These are phyloP conservation scores for Rubus idaeus DNA, from an alignment of 306 rosid species.

Conservation along the genomic window DNA sequence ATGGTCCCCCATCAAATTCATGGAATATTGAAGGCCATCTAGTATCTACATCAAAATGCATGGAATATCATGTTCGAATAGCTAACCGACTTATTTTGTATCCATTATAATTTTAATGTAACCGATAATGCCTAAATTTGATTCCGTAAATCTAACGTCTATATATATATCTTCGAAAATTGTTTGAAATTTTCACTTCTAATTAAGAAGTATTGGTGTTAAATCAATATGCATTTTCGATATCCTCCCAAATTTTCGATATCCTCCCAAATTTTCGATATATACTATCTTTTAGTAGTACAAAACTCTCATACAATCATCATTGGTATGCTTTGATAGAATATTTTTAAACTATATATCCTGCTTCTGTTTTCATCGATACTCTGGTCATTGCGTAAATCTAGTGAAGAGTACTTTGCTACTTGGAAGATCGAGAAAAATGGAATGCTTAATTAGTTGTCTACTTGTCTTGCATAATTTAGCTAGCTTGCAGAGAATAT, in stretches of 20 bases:
- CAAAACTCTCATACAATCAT: no score
- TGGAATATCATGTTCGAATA: background rate
- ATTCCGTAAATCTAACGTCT: no score
- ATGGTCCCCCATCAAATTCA: conserved; percentile 65
- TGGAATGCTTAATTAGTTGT: background rate
- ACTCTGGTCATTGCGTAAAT: background rate
- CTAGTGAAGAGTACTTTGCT: background rate
- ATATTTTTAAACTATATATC: no score
- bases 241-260: no score
- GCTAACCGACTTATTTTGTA: background rate
- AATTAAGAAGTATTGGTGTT: no score
- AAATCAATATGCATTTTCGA: no score
- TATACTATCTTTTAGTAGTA: no score
- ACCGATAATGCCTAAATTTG: background rate
- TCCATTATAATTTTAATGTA: background rate
- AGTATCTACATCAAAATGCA: conserved; percentile 4
- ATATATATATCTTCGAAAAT: background rate
- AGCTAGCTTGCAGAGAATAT: background rate
- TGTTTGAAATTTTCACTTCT: no score
- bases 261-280: no score
- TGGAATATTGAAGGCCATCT: conserved; percentile 34
- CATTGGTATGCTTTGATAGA: no score
- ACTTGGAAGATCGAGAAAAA: background rate
- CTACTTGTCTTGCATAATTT: background rate
- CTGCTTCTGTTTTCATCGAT: background rate